Conservation (phyloP, 768 basidiomycete genomes). For the Macrolepiota fuliginosa region DNA sequence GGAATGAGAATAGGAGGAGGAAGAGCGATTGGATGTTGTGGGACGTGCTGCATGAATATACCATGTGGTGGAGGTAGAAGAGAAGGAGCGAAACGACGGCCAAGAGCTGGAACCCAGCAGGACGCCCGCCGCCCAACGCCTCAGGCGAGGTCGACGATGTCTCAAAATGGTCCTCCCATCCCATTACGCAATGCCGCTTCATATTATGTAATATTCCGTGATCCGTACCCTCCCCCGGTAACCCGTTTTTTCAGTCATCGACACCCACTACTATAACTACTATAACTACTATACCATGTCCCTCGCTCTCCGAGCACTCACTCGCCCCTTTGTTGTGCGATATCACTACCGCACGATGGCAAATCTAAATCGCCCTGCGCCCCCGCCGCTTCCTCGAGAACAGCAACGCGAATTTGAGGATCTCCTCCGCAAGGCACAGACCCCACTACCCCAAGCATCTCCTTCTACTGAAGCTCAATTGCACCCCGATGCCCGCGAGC, state of each 20-base stretch:
- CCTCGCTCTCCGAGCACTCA: not conserved
- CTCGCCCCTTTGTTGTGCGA: not conserved
- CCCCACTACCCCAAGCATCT: constrained; percentile 32
- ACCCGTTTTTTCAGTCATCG: not conserved
- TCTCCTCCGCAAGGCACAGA: constrained; percentile 64
- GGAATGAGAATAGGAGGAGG: constrained; percentile 8
- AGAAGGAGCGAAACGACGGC: not conserved
- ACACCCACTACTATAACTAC: not conserved
- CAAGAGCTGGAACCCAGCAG: not conserved
- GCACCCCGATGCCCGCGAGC: constrained; percentile 69
- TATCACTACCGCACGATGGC: constrained; percentile 24
- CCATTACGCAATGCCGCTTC: constrained; percentile 10
- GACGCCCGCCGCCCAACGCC: not conserved
- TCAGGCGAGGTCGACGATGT: not conserved
- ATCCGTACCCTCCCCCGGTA: not conserved
- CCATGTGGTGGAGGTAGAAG: not conserved
- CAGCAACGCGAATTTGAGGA: constrained; percentile 87
- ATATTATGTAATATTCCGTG: not conserved
- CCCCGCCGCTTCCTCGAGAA: constrained; percentile 69
- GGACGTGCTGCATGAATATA: constrained; percentile 5
- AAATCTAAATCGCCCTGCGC: constrained; percentile 56
- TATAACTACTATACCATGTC: not conserved
- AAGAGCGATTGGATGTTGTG: not conserved
- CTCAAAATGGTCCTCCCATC: not conserved
- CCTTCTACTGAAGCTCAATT: constrained; percentile 37